These are phyloP conservation scores for Trichoderma endophyticum DNA, from an alignment of 2,329 filamentous ascomycete species.

Conservation along the genomic window DNA sequence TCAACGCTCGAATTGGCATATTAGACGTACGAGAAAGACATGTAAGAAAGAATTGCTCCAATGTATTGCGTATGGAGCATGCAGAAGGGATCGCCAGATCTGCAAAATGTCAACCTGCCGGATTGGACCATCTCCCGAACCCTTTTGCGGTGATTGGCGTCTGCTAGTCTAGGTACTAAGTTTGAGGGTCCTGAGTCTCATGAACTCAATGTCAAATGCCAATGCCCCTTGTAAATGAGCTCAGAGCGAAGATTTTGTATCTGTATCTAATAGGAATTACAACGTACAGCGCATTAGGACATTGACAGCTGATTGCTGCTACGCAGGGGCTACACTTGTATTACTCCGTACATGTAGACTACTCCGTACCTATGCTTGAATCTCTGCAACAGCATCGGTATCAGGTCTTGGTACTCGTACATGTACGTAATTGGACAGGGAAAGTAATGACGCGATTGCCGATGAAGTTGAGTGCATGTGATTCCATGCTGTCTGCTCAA, in stretches of 20 bases:
- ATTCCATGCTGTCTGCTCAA: neutral
- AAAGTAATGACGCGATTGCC: neutral
- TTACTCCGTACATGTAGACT: neutral
- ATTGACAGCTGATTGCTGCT: neutral
- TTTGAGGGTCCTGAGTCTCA: neutral
- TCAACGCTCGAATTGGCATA: neutral
- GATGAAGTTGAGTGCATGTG: neutral
- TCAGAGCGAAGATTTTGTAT: neutral
- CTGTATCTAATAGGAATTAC: neutral
- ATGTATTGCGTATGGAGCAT: neutral
- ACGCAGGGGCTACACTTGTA: neutral
- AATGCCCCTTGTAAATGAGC: neutral
- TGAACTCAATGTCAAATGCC: neutral
- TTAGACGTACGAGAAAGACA: neutral
- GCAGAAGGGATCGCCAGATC: slow-evolving; percentile 2
- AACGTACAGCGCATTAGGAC: neutral
- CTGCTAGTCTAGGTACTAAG: neutral
- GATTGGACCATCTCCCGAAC: slow-evolving; percentile 10
- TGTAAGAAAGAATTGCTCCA: neutral
- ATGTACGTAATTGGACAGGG: neutral
- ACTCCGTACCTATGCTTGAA: neutral
- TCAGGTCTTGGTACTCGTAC: neutral
- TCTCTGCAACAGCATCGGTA: neutral
- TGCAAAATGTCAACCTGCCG: neutral
- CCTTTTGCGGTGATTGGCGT: slow-evolving; percentile 4